Evolutionary conservation across 176 grass and related monocot species (phyloP), one percentile per base, ranked within the genome.

Genomic region (Oryza meridionalis): DNA sequence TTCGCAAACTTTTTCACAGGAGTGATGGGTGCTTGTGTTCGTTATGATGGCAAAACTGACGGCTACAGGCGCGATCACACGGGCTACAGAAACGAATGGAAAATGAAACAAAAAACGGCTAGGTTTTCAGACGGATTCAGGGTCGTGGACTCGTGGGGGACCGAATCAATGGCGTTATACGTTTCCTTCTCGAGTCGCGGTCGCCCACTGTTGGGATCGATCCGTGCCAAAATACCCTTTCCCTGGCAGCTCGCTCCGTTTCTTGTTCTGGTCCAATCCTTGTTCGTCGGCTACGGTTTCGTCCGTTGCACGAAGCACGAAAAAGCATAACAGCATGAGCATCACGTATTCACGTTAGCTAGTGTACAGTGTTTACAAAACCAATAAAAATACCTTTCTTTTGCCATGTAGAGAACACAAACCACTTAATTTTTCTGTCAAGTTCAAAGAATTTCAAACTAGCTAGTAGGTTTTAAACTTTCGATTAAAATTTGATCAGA

Each of bases 141-240:
- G 5, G 53, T n/a, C 58, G 5, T 21, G 51, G 17, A 17, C 49
- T 51, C 14, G 35, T 24, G 21, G 37, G 55, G 76, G 35, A 12
- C 77, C 77, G 44, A 51, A 69, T 69, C 78, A 69, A 53, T 55
- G 78, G 45, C 19, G 78, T 21, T 53, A 29, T 66, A n/a, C 64
- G 63, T 11, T 80, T 80, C n/a, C 49, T 11, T 33, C 4, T 1
- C 14, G 0, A 22, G 22, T 63, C 53, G 16, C 80, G 1, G 15
- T 72, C 50, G 19, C 68, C 68, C 35, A 4, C 9, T 58, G 22
- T 29, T 62, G 35, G 22, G 4, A 70, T 38, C 67, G 67, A 37
- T 33, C 33, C 1, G 21, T 47, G 78, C 16, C 72, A 46, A 72
- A 26, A 46, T 46, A 46, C 1, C 31, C 0, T 22, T 10, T 2